Base-by-base conservation (phyloP, 1,284 basidiomycete species). In the Fomitopsis pinicola region DNA sequence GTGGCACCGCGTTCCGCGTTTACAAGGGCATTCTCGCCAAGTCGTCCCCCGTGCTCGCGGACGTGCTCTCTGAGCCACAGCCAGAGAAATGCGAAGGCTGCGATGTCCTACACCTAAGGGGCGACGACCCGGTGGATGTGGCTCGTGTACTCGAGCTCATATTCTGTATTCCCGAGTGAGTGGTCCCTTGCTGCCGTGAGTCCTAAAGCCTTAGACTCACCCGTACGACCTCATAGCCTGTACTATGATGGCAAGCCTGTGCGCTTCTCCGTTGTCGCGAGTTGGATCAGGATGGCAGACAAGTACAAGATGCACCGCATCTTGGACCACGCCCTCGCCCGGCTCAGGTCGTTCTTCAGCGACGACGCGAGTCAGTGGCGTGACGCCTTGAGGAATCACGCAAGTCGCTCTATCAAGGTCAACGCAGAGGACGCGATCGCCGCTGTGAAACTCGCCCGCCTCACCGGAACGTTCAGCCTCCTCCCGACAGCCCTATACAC, bases 1-100 rank as follows among this genome's bases (percentile, higher is more conserved):
- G 30, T 17, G 44, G 15, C 4, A 62, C 53, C 26, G 44, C 48
- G 0, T 68, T 66, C 55, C 54, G 58, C 8, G 63, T 68, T 0
- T 59, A 63, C 50, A 54, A 53, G 17, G 61, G 64, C 35, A 7
- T 66, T n/a, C 57, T 67, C 8, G 33, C 53, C 12, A 42, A 45
- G 8, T 55, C 59, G n/a, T 68, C 67, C 2, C 22, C 55, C 15
- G 59, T 66, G 2, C 62, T 68, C 33, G 42, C 28, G 6, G 65
- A 56, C 26, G 63, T 68, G 61, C 59, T 66, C 52, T 40, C 50
- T 5, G 46, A 52, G 7, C 61, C 59, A 4, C 57, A 57, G 36
- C 57, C 60, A n/a, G 50, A 33, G 35, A 17, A 35, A 9, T 35
- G 35, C 30, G 50, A 53, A 3, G 50, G 50, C 44, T 46, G 44